Percentiles rank a stretch among this genome's conserved stretches.
Evolutionary conservation across 176 grass and related monocot genomes (phyloP).

Genomic region (Phoenix dactylifera): DNA sequence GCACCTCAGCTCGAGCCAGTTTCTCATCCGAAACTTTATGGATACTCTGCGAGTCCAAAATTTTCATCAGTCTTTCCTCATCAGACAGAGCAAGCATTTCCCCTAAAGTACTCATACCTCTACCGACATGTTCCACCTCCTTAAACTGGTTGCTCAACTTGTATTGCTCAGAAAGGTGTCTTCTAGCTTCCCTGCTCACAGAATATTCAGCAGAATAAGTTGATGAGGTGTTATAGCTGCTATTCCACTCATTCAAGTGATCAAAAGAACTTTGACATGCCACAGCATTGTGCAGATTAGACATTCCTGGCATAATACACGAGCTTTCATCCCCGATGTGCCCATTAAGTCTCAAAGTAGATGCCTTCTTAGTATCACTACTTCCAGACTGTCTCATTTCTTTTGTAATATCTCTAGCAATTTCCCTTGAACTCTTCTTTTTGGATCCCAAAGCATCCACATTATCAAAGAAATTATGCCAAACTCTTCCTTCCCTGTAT

Average conservation of each 20-base stretch:
- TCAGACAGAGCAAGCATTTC: conserved; percentile 65
- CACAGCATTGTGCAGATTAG: background rate
- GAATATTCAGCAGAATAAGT: conserved; percentile 3
- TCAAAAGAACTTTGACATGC: conserved; percentile 18
- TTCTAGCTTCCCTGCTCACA: background rate
- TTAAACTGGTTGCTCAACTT: conserved; percentile 6
- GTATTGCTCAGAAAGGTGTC: background rate
- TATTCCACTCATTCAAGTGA: conserved; percentile 9
- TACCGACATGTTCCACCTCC: conserved; percentile 14
- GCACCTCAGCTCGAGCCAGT: background rate
- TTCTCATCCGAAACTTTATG: conserved; percentile 4
- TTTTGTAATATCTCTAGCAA: conserved; percentile 5
- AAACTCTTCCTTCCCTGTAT: conserved; percentile 19
- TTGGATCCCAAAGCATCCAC: background rate
- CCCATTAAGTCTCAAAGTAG: background rate
- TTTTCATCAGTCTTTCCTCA: conserved; percentile 33
- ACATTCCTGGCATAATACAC: too few relatives aligned
- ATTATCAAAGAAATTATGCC: background rate
- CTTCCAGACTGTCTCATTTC: background rate
- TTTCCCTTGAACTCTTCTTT: conserved; percentile 10
- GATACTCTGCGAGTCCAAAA: conserved; percentile 7
- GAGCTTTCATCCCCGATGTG: background rate
- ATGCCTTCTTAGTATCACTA: background rate
- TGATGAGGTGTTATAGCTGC: conserved; percentile 21
- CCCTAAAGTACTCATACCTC: conserved; percentile 37